These are phyloP conservation scores for Lolium rigidum DNA, from an alignment of 176 grass and related monocot species.

Conservation along the genomic window DNA sequence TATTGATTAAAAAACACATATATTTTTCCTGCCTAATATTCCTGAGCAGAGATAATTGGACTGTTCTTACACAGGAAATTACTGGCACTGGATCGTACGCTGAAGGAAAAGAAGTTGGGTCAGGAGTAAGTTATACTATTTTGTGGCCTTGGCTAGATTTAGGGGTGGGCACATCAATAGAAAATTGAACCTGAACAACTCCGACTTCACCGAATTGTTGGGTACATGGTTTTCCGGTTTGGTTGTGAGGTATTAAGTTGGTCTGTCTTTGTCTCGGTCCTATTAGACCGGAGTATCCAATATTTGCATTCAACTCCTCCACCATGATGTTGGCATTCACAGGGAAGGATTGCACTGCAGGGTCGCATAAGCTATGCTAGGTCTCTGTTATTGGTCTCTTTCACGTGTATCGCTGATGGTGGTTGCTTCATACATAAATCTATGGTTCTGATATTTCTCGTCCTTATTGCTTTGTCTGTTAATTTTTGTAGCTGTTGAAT, in stretches of 20 bases:
- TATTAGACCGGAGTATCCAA: not conserved
- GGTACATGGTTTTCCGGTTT: not conserved
- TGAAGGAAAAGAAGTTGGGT: not conserved
- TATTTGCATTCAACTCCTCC: not conserved
- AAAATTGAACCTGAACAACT: not conserved
- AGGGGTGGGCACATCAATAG: not conserved
- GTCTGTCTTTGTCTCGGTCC: not conserved
- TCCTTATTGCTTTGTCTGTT: too few species aligned
- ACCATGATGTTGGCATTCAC: too few species aligned
- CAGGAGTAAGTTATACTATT: constrained; percentile 1
- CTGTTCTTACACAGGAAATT: not conserved
- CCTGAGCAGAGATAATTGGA: not conserved
- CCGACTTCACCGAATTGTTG: not conserved
- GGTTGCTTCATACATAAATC: too few species aligned
- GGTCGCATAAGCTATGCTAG: too few species aligned
- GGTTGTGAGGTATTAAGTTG: not conserved
- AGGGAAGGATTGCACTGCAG: too few species aligned
- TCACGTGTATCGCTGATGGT: too few species aligned
- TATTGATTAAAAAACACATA: not conserved
- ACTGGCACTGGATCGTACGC: not conserved
- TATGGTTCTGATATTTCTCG: too few species aligned
- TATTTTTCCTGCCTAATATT: not conserved
- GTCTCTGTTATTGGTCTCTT: too few species aligned
- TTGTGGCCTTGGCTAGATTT: not conserved
- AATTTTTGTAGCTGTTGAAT: too few species aligned